phyloP scores from a whole-genome alignment of 768 basidiomycete species.

The Naganishia vaughanmartiniae region DNA sequence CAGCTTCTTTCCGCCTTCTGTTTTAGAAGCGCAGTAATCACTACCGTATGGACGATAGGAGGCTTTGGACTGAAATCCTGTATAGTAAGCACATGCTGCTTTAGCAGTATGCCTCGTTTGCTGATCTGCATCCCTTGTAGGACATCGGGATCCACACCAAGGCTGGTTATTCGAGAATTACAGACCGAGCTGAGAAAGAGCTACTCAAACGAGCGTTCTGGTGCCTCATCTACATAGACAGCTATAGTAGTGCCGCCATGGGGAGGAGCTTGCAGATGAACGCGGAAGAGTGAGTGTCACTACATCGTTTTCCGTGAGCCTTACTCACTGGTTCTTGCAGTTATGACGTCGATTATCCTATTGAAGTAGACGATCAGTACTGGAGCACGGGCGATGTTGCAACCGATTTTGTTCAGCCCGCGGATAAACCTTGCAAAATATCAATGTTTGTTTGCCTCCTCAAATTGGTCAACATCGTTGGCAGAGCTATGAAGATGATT shows the following conservation, averaged over 20 bases:
- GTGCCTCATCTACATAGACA: slow-evolving; percentile 55
- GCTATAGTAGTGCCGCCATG: slow-evolving; percentile 54
- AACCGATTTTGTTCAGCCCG: slow-evolving; percentile 65
- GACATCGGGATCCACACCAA: slow-evolving; percentile 74
- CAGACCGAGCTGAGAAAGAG: slow-evolving; percentile 61
- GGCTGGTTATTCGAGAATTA: slow-evolving; percentile 48
- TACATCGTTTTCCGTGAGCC: slow-evolving; percentile 32
- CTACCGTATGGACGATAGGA: slow-evolving; percentile 60
- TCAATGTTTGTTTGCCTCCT: slow-evolving; percentile 62
- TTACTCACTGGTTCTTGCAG: slow-evolving; percentile 51
- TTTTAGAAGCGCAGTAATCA: slow-evolving; percentile 39
- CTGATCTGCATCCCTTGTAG: slow-evolving; percentile 49
- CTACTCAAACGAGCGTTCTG: slow-evolving; percentile 77
- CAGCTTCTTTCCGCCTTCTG: slow-evolving; percentile 54
- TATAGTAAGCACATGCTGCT: slow-evolving; percentile 1
- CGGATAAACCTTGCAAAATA: slow-evolving; percentile 59
- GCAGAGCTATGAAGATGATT: slow-evolving; percentile 62
- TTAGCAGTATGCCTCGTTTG: neutral
- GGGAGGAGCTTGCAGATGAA: slow-evolving; percentile 72
- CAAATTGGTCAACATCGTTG: slow-evolving; percentile 63
- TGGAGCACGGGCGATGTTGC: slow-evolving; percentile 64
- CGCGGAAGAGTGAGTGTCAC: slow-evolving; percentile 67
- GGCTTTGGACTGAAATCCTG: slow-evolving; percentile 69
- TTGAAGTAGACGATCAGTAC: slow-evolving; percentile 78
- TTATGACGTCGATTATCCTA: slow-evolving; percentile 68